A percentile compares a stretch with the other conserved stretches of the same genome.
phyloP scores from a whole-genome alignment of 257 asterid species.

The Anisodus tanguticus region DNA sequence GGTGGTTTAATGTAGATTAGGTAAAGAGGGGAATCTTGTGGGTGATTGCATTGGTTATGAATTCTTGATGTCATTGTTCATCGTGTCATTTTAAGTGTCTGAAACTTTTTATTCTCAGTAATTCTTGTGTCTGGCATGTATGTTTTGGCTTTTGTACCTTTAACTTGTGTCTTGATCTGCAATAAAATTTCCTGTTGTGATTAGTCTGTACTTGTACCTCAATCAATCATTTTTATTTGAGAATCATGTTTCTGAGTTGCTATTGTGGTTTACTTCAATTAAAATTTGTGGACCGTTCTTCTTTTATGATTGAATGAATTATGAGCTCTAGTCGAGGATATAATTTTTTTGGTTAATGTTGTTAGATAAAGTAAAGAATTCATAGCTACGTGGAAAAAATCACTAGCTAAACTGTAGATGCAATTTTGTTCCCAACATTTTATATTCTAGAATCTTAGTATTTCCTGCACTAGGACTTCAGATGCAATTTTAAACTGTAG shows the following conservation, averaged over 20 bases:
- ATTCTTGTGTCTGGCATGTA: slow-evolving; percentile 23
- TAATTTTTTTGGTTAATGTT: too few relatives aligned
- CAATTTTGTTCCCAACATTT: too few relatives aligned
- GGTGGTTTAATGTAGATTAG: slow-evolving; percentile 8
- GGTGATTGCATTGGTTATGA: slow-evolving; percentile 30
- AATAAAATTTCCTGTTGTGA: slow-evolving; percentile 34
- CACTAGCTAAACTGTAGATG: too few relatives aligned
- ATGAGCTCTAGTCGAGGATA: too few relatives aligned
- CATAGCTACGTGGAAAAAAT: too few relatives aligned
- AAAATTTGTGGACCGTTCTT: too few relatives aligned
- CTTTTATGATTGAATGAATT: too few relatives aligned
- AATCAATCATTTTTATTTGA: not conserved
- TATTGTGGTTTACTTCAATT: too few relatives aligned
- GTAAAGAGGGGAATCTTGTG: slow-evolving; percentile 15
- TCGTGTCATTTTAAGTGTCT: slow-evolving; percentile 26
- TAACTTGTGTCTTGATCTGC: slow-evolving; percentile 36
- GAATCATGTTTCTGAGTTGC: not conserved
- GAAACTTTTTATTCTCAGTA: not conserved
- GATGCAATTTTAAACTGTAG: too few relatives aligned
- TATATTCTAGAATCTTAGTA: too few relatives aligned
- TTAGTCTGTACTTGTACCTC: not conserved
- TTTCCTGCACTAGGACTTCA: too few relatives aligned
- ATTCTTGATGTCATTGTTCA: slow-evolving; percentile 28
- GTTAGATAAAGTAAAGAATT: too few relatives aligned
- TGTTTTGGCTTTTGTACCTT: slow-evolving; percentile 30